Base-by-base conservation (phyloP, 2,329 filamentous ascomycete genomes). In the Aspergillus phoenicis region DNA sequence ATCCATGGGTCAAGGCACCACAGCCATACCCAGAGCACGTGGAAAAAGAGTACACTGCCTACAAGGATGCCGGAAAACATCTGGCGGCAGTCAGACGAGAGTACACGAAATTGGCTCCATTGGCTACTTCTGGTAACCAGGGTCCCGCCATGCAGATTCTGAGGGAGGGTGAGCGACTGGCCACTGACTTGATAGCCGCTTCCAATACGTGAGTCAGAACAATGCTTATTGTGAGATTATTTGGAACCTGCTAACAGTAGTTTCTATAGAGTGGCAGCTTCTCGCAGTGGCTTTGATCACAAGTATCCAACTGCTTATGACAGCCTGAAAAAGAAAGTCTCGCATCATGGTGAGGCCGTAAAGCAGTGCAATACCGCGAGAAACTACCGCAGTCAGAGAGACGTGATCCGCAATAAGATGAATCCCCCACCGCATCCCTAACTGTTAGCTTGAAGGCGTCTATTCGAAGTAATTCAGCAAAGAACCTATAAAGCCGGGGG, bases 261-360 rank as follows among this genome's bases (percentile, higher is more conserved):
- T 24, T 0, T 41, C 7, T 6, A 20, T 10, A 55, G 39, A 11
- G 5, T 17, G n/a, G 10, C 38, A 15, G 36, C 38, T 33, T 3
- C 10, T 13, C 52, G 39, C 8, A 15, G 15, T 43, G 52, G 52
- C 20, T 55, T 55, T 33, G 52, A 20, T 24, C 52, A 55, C 38
- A 55, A 55, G 33, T 55, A 47, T 24, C 39, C 52, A 30, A 30
- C 38, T 17, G 38, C 52, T 0, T 55, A 41, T 20, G 52, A 54
- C 6, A 15, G 10, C 36, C 17, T 8, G n/a, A 54, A 17, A 24
- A 24, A 8, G 5, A 49, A 45, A 17, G n/a, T 1, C 41, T 5
- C 8, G 1, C 41, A 45, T 22, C 8, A 22, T 5, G 8, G 22
- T 5, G 41, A 11, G 17, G 41, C 41, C 20, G 8, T n/a, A 39